Evolutionary conservation across 495 filamentous ascomycete genomes (phyloP), one percentile per base, ranked within the genome.

Genomic region (Neurospora sp.): DNA sequence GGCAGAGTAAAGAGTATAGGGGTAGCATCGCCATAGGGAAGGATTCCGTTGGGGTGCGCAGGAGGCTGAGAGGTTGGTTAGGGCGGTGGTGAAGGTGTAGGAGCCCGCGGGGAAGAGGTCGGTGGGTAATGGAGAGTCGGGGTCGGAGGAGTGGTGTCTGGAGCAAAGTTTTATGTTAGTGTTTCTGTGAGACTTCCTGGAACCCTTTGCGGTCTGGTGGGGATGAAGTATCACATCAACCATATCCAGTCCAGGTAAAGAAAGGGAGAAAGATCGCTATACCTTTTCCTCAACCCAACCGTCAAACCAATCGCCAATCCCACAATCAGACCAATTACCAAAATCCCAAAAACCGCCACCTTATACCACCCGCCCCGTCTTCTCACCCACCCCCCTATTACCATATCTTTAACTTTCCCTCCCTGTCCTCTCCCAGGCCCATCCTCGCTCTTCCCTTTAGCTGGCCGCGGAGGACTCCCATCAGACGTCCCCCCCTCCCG

Each of bases 21-120:
- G 88, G 75, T 83, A 87, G 78, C 89, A 90, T n/a, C 77, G 77
- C 85, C 86, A 90, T 8, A 84, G 84, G n/a, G 76, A 71, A 1
- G 86, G 71, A 70, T 85, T 83, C 38, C 82, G 81, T 11, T 84
- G 86, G 80, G 82, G 82, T 16, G 84, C 87, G 81, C 89, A 90
- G 77, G 83, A 81, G 27, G 87, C 82, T 16, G 79, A 77, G 4
- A 85, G 76, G 27, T 76, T 86, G 41, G 82, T 75, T n/a, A 90
- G 85, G 75, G 83, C 86, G n/a, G 86, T 88, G 10, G 82, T 81
- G 72, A 90, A 79, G 69, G 83, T 80, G 76, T 87, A 91, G 37
- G 84, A 84, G 37, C 89, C 89, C 0, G 83, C 77, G 3, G 89
- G 89, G 75, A 90, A 90, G 70, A 75, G 39, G 20, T 69, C 38